Base-by-base conservation (phyloP, 2,329 filamentous ascomycete species). In the Colletotrichum sp. region DNA sequence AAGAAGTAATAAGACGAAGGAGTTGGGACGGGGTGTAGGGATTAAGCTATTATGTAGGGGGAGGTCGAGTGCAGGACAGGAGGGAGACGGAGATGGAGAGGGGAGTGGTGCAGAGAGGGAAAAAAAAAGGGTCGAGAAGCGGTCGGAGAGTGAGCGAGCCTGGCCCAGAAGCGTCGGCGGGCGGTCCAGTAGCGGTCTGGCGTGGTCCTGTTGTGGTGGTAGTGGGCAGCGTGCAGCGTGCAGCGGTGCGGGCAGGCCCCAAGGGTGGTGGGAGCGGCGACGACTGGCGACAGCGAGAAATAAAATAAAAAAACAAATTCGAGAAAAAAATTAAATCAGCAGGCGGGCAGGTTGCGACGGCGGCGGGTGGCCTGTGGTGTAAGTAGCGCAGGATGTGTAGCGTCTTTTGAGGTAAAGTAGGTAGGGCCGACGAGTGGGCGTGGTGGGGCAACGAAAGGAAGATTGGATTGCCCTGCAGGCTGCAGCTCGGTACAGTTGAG, bases 41-140 rank as follows among this genome's bases (percentile, higher is more conserved):
- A 76, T 76, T 74, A 76, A 68, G 24, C 64, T 69, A 69, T 74
- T 76, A 76, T 76, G 74, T 76, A 76, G 74, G 69, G 61, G 60
- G 16, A 71, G 43, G 8, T 52, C 43, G 58, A 71, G 18, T 26
- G 28, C n/a, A 58, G 34, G 67, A 60, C 38, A 65, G n/a, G 32
- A 36, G 58, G 26, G 24, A 18, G 43, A 28, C 24, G 16, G 36
- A 32, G 18, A 32, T 64, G 18, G 52, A 36, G 18, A 72, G 43
- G 43, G 43, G 43, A 21, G n/a, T 48, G 18, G 18, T 52, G n/a
- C 43, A 52, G 43, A 13, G 43, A 21, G 43, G n/a, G 43, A 13
- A 52, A 48, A 52, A 48, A 48, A 52, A 52, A 52, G 43, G 43
- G 61, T 34, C 24, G 26, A 65, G 58, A 74, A 36, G 60, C 60